Evolutionary conservation across 305 asterid genomes (phyloP), one percentile per base, ranked within the genome.

Genomic region (Euphrasia arctica): DNA sequence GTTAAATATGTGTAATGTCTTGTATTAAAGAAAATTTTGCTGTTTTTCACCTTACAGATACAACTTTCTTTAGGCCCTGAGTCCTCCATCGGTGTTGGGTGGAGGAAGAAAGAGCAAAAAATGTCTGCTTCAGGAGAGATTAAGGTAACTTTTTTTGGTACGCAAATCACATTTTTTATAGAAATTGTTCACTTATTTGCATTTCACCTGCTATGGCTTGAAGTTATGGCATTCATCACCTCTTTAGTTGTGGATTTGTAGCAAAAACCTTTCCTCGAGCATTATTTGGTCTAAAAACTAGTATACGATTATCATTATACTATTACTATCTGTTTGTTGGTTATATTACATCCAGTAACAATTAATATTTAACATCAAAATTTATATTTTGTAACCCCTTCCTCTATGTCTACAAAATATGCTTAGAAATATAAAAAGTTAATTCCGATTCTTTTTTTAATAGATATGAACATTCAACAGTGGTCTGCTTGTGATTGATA

Each of bases 91-190:
- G 85, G 83, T 62, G 89, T 81, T 75, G 96, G 99, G 64, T 93
- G 97, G 99, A 82, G 84, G 80, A 90, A 68, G 83, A 86, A 86
- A 80, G 92, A 80, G 49, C 65, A 85, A 75, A 93, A 79, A 52
- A 79, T 68, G 83, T 79, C 95, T 63, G 99, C 97, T 60, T 74
- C 96, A 27, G 99, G 97, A 73, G 92, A 77, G 70, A 70, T 93
- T 71, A 93, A 88, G 97, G 99, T 93, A 74, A 51, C 66, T 58
- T 58, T 11, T 58, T 74, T 60, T 22, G 10, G 28, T 14, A 47
- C 25, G 54, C 55, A 61, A 52, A 60, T 62, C 49, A 52, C 13
- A 28, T 54, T 3, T 13, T 58, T 48, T n/a, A 31, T 56, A 43
- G 58, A 61, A 65, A 55, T 42, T 42, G 57, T 50, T 45, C 28